Conservation (phyloP, 106 monocot species). For the Phalaenopsis aphrodite region DNA sequence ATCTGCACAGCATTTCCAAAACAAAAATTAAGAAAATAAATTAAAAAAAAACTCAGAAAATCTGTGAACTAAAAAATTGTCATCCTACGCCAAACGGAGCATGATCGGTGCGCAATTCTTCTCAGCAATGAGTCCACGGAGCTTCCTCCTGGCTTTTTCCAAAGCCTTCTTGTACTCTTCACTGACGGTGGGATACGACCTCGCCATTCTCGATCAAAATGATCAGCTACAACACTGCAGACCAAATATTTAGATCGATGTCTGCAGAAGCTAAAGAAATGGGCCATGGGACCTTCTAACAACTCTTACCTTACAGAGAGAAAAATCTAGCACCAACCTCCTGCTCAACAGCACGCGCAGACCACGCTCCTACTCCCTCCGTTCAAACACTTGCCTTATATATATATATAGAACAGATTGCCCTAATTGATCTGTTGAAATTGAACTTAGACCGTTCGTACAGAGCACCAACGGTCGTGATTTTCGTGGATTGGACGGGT, state of each 20-base stretch:
- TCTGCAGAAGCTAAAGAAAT: background rate
- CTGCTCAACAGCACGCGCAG: background rate
- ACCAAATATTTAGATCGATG: background rate
- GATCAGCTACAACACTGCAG: background rate
- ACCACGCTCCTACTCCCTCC: background rate
- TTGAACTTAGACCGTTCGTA: background rate
- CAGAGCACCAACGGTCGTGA: background rate
- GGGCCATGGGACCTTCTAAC: background rate
- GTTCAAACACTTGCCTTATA: background rate
- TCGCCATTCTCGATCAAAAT: constrained; percentile 37
- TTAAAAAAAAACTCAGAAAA: background rate
- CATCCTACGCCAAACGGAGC: constrained; percentile 75
- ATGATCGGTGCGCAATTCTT: constrained; percentile 96
- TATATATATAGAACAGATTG: background rate
- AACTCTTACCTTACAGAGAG: background rate
- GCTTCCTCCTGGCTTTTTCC: constrained; percentile 73
- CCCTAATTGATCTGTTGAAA: background rate
- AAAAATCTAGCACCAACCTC: background rate
- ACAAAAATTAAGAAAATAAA: background rate
- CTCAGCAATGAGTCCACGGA: constrained; percentile 81
- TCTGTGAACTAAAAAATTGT: background rate
- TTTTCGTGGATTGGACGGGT: background rate
- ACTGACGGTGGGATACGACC: constrained; percentile 68
- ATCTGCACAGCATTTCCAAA: constrained; percentile 19
- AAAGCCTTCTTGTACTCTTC: constrained; percentile 74